These are phyloP conservation scores for Rhododendron kiyosumense DNA, from an alignment of 148 eudicot species.

Conservation along the genomic window DNA sequence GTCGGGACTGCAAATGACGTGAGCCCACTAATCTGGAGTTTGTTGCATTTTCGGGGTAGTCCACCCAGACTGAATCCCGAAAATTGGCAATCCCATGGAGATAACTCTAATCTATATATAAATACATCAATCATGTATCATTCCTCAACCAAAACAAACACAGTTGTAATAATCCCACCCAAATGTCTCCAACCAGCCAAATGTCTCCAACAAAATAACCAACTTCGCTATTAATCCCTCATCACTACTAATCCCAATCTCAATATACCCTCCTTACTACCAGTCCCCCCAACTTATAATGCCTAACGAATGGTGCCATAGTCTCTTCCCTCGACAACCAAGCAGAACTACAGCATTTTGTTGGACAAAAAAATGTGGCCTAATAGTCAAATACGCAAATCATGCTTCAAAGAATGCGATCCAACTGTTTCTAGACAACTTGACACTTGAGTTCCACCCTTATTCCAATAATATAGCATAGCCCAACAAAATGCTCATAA, in stretches of 20 bases:
- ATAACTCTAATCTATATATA: background rate
- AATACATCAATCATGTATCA: too few species aligned
- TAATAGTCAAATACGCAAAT: background rate
- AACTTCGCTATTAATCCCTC: background rate
- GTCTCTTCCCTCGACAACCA: background rate
- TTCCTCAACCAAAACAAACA: background rate
- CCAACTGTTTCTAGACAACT: background rate
- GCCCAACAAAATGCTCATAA: background rate
- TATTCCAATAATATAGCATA: background rate
- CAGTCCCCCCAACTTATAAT: background rate
- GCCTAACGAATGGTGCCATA: background rate
- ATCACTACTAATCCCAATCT: background rate
- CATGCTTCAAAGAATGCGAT: background rate
- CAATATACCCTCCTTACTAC: background rate
- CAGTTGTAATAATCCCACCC: too few species aligned
- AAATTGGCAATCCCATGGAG: background rate
- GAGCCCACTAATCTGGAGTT: background rate
- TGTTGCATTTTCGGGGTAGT: background rate
- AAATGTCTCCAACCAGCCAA: too few species aligned
- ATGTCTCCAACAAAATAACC: too few species aligned
- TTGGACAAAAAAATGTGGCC: background rate
- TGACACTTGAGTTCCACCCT: background rate
- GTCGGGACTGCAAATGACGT: background rate
- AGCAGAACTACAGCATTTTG: background rate
- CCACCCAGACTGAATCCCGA: background rate